Evolutionary conservation across 2,329 filamentous ascomycete species (phyloP), one percentile per base, ranked within the genome.

Genomic region (Apiospora kogelbergensis): DNA sequence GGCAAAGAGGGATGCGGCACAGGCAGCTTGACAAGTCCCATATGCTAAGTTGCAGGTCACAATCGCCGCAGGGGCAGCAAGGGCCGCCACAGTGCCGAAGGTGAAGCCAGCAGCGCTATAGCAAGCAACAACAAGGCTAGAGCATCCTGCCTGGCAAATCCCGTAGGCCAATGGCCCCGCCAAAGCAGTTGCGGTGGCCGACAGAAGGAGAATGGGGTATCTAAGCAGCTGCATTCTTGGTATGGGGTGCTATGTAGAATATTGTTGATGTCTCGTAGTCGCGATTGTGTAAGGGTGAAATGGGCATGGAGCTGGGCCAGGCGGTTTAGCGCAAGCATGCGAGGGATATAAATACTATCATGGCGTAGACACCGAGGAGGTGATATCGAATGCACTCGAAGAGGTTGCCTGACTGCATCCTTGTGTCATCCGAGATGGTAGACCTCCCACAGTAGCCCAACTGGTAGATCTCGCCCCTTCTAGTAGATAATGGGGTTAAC

Each of bases 121-220:
- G 70, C 84, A 86, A 0, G 83, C 81, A 72, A 80, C 81, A 0
- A 84, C 84, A 0, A 86, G 73, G 0, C 70, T 70, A 0, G 83
- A 74, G 42, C 84, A 86, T 5, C 84, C 84, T 0, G 80, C 79
- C 73, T 87, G 84, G 63, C 84, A 86, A 3, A 82, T 65, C 0
- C 80, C 83, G 70, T 86, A 86, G 10, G 73, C 78, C 1, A 66
- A n/a, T 17, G 68, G 71, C 1, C 71, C 70, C 22, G 65, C 65
- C 13, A 17, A 24, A 13, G 20, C 6, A 37, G 26, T 20, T n/a
- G 48, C 60, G 24, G 63, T 66, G 33, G 60, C 48, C 60, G 67
- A 69, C n/a, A 65, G 63, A 64, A 67, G 40, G 66, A 53, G 24
- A 7, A 67, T 37, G 42, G n/a, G n/a, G 22, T 40, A 53, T n/a